Base-by-base conservation (phyloP, 306 rosid genomes). In the Dryas drummondii region DNA sequence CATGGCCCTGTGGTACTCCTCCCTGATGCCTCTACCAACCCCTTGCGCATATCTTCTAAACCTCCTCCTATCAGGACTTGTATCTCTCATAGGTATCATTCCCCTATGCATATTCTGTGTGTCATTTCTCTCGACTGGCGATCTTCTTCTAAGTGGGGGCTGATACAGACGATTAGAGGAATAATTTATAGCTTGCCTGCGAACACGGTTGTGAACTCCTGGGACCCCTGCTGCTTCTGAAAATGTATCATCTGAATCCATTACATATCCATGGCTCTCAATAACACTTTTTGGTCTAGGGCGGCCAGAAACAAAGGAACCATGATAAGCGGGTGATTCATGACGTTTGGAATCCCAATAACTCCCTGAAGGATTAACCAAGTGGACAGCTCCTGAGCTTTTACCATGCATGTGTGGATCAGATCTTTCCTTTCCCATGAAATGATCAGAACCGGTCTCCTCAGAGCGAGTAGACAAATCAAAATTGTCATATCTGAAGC, bases 51-150 rank as follows among this genome's bases (percentile, higher is more conserved):
- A 78, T 70, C 86, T 78, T 70, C 80, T 57, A 49, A 78, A 69
- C 65, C 79, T 82, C 13, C 84, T 73, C 59, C 86, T 63, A 74
- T 64, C 83, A 42, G 86, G 82, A 74, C 83, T 69, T 17, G 26
- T 5, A 48, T 74, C 83, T 44, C 82, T 74, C 64, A 70, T 17
- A 44, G 77, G 82, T 42, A 70, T 51, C 79, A 82, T 22, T 52
- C 83, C 83, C 69, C 77, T 63, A 19, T 47, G 79, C 48, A 55
- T 66, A 55, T 68, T 52, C 45, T 49, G 64, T 7, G 64, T 32
- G 46, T 79, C 73, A 27, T 59, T 74, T 60, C 71, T 74, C n/a
- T 60, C 57, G 46, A 16, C 27, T 26, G 82, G 86, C 8, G 80
- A 82, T 78, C 82, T 78, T 70, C 82, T 73, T 69, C 82, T 68